Conservation (phyloP, 1,284 basidiomycete genomes). For the Ganoderma leucocontextum region DNA sequence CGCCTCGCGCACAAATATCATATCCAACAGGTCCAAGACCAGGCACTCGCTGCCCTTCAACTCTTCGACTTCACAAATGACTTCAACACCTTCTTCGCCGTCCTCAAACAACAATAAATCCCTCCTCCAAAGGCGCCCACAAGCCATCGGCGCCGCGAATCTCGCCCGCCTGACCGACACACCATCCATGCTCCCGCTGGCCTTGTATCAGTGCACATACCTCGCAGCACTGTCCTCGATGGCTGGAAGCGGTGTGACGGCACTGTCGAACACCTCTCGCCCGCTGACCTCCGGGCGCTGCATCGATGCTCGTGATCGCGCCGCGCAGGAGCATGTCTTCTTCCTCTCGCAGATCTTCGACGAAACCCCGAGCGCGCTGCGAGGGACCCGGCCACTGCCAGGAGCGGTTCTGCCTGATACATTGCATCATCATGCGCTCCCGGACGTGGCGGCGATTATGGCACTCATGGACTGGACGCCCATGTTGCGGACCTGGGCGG, state of each 20-base stretch:
- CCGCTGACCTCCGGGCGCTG: constrained; percentile 10
- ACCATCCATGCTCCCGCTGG: constrained; percentile 12
- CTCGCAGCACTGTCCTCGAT: constrained; percentile 5
- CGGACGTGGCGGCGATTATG: no score
- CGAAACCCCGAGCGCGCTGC: no score
- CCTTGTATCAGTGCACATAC: constrained; percentile 12
- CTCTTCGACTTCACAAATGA: neutral
- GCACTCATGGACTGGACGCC: no score
- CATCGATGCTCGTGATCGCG: neutral
- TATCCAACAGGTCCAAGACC: neutral
- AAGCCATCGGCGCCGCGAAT: constrained; percentile 11
- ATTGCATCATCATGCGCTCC: no score
- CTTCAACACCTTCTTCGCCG: no score
- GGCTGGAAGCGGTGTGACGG: constrained; percentile 23
- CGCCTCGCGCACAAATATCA: neutral
- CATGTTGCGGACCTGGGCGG: no score
- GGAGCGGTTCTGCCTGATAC: no score
- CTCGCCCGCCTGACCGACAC: constrained; percentile 18
- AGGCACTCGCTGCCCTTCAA: neutral
- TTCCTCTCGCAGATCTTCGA: no score
- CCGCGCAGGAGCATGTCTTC: neutral
- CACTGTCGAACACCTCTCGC: neutral
- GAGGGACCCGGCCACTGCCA: no score
- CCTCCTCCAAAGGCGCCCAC: neutral
- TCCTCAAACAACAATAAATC: no score